Conservation (phyloP, 352 stramenopile species). For the Phytophthora cactorum region DNA sequence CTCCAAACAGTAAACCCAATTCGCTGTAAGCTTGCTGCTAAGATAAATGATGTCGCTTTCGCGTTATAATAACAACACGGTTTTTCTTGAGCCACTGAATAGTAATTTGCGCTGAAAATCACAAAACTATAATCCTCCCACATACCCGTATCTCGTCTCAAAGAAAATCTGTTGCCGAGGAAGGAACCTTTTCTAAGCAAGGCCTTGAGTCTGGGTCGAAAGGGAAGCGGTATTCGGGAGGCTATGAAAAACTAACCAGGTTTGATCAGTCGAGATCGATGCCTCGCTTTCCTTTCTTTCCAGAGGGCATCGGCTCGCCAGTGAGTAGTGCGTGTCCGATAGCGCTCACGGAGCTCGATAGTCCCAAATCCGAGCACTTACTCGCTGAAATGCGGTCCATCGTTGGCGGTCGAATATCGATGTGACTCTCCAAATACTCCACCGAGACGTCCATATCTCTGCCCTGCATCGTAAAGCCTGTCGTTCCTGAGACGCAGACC, state of each 20-base stretch:
- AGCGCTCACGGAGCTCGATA: constrained; percentile 8
- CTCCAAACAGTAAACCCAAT: no score
- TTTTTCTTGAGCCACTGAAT: no score
- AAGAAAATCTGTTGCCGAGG: no score
- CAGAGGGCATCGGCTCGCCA: constrained; percentile 10
- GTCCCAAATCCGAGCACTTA: constrained; percentile 1
- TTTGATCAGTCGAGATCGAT: constrained; percentile 6
- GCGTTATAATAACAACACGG: no score
- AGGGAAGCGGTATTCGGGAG: no score
- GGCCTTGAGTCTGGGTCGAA: no score
- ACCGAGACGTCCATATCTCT: constrained; percentile 31
- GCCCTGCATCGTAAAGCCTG: constrained; percentile 21
- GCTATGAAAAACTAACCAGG: neutral
- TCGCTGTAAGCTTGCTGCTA: no score
- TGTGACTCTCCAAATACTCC: constrained; percentile 14
- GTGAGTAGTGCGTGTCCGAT: constrained; percentile 14
- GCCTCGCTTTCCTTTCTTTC: constrained; percentile 1
- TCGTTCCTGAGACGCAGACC: constrained; percentile 20
- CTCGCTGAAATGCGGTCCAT: neutral
- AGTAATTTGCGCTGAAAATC: no score
- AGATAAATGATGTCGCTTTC: no score
- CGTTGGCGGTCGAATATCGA: constrained; percentile 14
- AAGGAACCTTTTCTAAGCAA: neutral
- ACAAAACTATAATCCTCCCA: no score
- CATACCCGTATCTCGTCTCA: no score